Conservation (phyloP, 345 rosid species). For the Geranium brycei region DNA sequence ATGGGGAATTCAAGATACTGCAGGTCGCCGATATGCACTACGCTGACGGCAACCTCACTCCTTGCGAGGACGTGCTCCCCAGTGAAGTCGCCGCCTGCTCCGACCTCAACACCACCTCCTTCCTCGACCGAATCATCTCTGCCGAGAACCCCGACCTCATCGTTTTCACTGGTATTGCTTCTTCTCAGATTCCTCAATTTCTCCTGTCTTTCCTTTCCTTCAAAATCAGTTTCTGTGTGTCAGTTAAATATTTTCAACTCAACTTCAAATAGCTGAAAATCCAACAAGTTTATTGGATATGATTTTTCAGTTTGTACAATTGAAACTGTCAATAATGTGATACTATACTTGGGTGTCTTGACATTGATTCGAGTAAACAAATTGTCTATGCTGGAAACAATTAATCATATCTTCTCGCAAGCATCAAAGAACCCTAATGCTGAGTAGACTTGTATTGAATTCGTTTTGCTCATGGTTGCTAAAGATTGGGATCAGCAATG, state of each 20-base stretch:
- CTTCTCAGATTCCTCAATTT: neutral
- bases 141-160: slow-evolving; percentile 78
- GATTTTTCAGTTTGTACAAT: neutral
- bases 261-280: too few relatives aligned
- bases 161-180: slow-evolving; percentile 63
- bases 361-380: neutral
- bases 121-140: slow-evolving; percentile 49
- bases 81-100: slow-evolving; percentile 44
- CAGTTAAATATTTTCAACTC: too few relatives aligned
- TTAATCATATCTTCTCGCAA: too few relatives aligned
- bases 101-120: slow-evolving; percentile 79
- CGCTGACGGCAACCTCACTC: slow-evolving; percentile 49
- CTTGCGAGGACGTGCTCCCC: slow-evolving; percentile 40
- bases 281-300: neutral
- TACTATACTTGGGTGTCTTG: too few relatives aligned
- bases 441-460: neutral
- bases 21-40: slow-evolving; percentile 95
- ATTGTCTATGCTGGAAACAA: too few relatives aligned
- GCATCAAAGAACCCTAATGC: neutral
- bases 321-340: neutral
- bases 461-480: too few relatives aligned
- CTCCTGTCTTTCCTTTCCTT: neutral
- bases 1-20: slow-evolving; percentile 70
- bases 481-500: too few relatives aligned
- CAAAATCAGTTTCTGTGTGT: too few relatives aligned